These are phyloP conservation scores for Gomphus bonarii DNA, from an alignment of 1,284 basidiomycete genomes.

Conservation along the genomic window DNA sequence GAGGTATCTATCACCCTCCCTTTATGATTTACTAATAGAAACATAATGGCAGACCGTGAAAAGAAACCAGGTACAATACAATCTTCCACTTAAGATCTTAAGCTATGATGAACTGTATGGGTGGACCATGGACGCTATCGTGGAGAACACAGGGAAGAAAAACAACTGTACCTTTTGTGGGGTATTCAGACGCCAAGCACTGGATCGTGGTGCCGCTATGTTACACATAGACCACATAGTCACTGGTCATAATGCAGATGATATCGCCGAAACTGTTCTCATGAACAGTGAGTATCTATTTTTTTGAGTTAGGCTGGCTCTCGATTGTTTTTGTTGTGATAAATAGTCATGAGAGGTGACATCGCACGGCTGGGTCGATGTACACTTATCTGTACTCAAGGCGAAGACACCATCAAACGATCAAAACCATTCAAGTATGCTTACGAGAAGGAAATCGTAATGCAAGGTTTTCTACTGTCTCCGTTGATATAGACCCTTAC, in stretches of 20 bases:
- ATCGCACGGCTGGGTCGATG: conserved; percentile 91
- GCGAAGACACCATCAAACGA: conserved; percentile 90
- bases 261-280: conserved; percentile 96
- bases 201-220: conserved; percentile 88
- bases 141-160: conserved; percentile 88
- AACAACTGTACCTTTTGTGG: conserved; percentile 99
- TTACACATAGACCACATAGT: conserved; percentile 95
- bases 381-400: conserved; percentile 88
- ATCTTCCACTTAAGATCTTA: conserved; percentile 91
- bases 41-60: conserved; percentile 77
- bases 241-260: conserved; percentile 98
- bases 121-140: conserved; percentile 99
- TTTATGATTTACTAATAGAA: not conserved
- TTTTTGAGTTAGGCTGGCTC: not conserved
- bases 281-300: conserved; percentile 81
- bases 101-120: conserved; percentile 96
- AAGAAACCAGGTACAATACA: conserved; percentile 92
- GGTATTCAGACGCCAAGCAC: conserved; percentile 91
- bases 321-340: conserved; percentile 14
- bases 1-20: conserved; percentile 48
- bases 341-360: conserved; percentile 92
- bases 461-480: conserved; percentile 42
- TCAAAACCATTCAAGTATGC: conserved; percentile 99
- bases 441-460: conserved; percentile 99
- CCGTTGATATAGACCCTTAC: not conserved